Evolutionary conservation across 2,329 filamentous ascomycete species (phyloP).

Genomic region (Pseudogymnoascus sp.): DNA sequence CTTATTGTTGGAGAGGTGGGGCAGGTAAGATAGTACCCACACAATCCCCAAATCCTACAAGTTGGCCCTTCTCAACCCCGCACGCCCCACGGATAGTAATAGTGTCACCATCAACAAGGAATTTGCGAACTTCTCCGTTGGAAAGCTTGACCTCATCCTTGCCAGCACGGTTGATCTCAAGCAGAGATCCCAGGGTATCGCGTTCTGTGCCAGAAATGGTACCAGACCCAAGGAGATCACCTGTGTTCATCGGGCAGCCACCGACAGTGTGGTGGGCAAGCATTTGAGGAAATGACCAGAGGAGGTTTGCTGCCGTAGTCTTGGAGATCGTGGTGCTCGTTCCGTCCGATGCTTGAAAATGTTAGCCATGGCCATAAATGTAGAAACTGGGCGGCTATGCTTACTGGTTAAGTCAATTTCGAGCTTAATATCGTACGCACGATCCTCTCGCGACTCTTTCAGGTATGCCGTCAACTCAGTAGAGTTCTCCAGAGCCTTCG

Average conservation of each 20-base stretch:
- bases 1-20: slow-evolving; percentile 4
- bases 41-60: slow-evolving; percentile 72
- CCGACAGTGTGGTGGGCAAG: slow-evolving; percentile 69
- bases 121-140: slow-evolving; percentile 59
- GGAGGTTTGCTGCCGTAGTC: slow-evolving; percentile 56
- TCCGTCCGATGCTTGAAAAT: slow-evolving; percentile 31
- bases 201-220: slow-evolving; percentile 61
- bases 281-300: slow-evolving; percentile 83
- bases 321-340: slow-evolving; percentile 48
- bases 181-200: slow-evolving; percentile 56
- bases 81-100: slow-evolving; percentile 58
- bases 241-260: slow-evolving; percentile 64
- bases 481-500: slow-evolving; percentile 45
- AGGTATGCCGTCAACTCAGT: slow-evolving; percentile 53
- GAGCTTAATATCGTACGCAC: slow-evolving; percentile 60
- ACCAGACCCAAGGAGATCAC: slow-evolving; percentile 69
- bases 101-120: slow-evolving; percentile 67
- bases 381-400: slow-evolving; percentile 19
- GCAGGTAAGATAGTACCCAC: slow-evolving; percentile 45
- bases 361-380: not conserved
- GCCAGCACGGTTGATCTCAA: slow-evolving; percentile 65
- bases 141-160: slow-evolving; percentile 54
- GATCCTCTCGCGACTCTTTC: slow-evolving; percentile 48
- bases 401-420: slow-evolving; percentile 54
- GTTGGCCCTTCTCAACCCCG: slow-evolving; percentile 50